Evolutionary conservation across 2,329 filamentous ascomycete species (phyloP), one percentile per base, ranked within the genome.

Genomic region (Fusarium sp.): DNA sequence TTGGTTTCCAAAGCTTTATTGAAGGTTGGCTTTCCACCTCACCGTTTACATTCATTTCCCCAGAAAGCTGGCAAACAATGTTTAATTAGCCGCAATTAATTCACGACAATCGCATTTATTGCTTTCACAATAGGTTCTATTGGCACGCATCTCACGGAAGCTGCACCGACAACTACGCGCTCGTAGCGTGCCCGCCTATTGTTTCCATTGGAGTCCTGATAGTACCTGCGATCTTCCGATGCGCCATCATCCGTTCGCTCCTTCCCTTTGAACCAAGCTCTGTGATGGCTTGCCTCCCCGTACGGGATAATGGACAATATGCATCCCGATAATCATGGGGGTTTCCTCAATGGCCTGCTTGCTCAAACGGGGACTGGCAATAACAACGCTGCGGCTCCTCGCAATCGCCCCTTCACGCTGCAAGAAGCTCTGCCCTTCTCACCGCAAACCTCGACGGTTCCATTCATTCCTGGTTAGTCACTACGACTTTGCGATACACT

Each of bases 371-470:
- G 68, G 57, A 70, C 68, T 49, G 49, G 66, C 18, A 69, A 76
- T 52, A 57, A 72, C 30, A 75, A 71, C 53, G 70, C 73, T 22
- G 57, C 74, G 42, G 76, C 80, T 34, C 68, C 77, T 42, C 79
- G 84, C 57, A 68, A 77, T 42, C 79, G 84, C 58, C 85, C 89
- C 2, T 89, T 90, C 76, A 87, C 87, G 6, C 87, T 96, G 15
- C 87, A 91, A 60, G 92, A 96, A 77, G 92, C 92, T 30, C 84
- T 96, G 47, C 91, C 92, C n/a, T 95, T 90, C 80, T 93, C 92
- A 54, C 93, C 93, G 25, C 91, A 95, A 77, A 92, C 91, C 51
- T 94, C 92, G 6, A 91, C 95, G 51, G 86, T 93, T 55, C 92
- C 93, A 5, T 93, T 95, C 79, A 89, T 92, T 78, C 88, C 92